phyloP scores from a whole-genome alignment of 371 early-diverging fungal genomes.

The Lichtheimia corymbifera region DNA sequence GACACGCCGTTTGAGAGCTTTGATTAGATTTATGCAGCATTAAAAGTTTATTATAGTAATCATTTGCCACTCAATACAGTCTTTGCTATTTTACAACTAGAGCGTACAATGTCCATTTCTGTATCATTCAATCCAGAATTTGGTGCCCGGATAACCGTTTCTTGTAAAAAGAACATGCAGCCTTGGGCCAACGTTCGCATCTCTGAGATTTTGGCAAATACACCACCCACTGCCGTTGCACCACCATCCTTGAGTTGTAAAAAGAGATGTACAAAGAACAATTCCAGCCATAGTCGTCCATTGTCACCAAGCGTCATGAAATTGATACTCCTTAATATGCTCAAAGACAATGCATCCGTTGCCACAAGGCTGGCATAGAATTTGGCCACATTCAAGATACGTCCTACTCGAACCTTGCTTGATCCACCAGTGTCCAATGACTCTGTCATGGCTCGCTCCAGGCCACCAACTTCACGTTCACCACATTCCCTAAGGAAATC shows the following conservation, averaged over 20 bases:
- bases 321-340: conserved; percentile 72
- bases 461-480: conserved; percentile 75
- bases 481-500: conserved; percentile 84
- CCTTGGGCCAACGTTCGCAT: conserved; percentile 73
- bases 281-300: conserved; percentile 68
- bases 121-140: conserved; percentile 38
- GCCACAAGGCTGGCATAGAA: conserved; percentile 71
- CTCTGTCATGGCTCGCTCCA: conserved; percentile 49
- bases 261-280: conserved; percentile 58
- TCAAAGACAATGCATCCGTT: conserved; percentile 61
- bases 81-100: conserved; percentile 65
- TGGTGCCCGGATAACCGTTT: conserved; percentile 50
- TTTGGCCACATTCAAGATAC: conserved; percentile 73
- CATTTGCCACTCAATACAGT: conserved; percentile 48
- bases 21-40: too few species aligned
- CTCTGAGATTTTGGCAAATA: conserved; percentile 59
- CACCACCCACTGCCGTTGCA: conserved; percentile 53
- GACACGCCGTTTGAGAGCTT: too few species aligned
- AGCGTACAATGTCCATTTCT: conserved; percentile 57
- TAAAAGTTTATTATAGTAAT: not conserved
- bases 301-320: conserved; percentile 68
- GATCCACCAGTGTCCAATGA: conserved; percentile 1
- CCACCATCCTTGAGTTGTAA: conserved; percentile 42
- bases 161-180: conserved; percentile 71
- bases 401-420: conserved; percentile 58